Conservation (phyloP, 129 eudicot genomes). For the Smallanthus sonchifolius region DNA sequence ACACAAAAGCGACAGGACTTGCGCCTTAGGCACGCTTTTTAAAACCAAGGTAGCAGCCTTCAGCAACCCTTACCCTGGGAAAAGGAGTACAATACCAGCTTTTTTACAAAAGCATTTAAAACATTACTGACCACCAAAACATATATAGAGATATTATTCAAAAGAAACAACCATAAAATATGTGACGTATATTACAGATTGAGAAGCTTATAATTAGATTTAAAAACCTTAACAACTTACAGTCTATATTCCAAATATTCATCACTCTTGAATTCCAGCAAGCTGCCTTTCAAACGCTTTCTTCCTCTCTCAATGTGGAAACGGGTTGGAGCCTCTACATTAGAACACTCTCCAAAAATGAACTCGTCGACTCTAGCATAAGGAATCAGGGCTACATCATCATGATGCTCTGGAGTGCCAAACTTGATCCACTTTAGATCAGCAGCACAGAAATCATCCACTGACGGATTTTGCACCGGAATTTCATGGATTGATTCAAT, state of each 20-base stretch:
- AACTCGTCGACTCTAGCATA: constrained; percentile 85
- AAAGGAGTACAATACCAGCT: neutral
- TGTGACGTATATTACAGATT: neutral
- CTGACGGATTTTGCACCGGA: constrained; percentile 75
- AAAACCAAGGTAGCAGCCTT: no score
- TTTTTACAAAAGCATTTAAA: neutral
- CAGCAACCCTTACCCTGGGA: no score
- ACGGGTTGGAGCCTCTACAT: constrained; percentile 80
- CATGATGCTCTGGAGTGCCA: constrained; percentile 67
- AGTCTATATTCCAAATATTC: constrained; percentile 75
- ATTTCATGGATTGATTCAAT: constrained; percentile 57
- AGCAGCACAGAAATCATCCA: constrained; percentile 66
- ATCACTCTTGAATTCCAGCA: constrained; percentile 63
- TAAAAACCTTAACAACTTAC: constrained; percentile 43
- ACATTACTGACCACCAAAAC: neutral
- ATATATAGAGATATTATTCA: no score
- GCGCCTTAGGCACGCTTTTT: no score
- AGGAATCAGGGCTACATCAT: constrained; percentile 91
- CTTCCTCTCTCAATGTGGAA: constrained; percentile 95
- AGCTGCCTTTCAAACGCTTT: constrained; percentile 68
- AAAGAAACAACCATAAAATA: no score
- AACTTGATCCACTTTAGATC: constrained; percentile 79
- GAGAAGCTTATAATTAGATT: neutral
- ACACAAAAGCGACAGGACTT: no score
- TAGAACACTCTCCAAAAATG: constrained; percentile 76